Evolutionary conservation across 306 rosid species (phyloP).

Genomic region (Lagenaria siceraria): DNA sequence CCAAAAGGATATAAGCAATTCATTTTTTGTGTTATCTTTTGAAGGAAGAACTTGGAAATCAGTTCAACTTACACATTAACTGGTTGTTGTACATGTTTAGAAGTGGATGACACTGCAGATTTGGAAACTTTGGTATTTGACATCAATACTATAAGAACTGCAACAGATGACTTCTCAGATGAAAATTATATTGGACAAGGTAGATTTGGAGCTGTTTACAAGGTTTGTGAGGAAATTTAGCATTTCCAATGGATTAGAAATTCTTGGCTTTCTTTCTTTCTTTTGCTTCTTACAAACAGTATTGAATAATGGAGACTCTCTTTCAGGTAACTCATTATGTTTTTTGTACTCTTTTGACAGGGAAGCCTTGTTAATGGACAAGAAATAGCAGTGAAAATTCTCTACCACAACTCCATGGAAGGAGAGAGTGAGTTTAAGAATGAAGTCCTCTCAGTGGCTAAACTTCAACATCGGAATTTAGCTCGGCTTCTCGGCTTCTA

Average conservation of each 20-base stretch:
- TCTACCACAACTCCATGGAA: not conserved
- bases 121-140: not conserved
- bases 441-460: slow-evolving; percentile 6
- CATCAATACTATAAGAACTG: slow-evolving; percentile 15
- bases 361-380: slow-evolving; percentile 4
- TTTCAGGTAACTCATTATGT: not conserved
- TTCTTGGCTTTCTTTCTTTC: not conserved
- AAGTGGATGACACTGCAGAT: not conserved
- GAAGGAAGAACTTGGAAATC: not conserved
- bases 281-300: not conserved
- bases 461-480: slow-evolving; percentile 15
- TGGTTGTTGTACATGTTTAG: not conserved
- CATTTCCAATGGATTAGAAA: not conserved
- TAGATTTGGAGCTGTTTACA: slow-evolving; percentile 35
- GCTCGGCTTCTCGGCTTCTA: slow-evolving; percentile 14
- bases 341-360: not conserved
- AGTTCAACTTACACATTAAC: not conserved
- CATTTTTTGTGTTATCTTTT: not conserved
- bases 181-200: slow-evolving; percentile 32
- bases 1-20: not conserved
- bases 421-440: slow-evolving; percentile 13
- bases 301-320: not conserved
- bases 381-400: slow-evolving; percentile 15
- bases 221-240: slow-evolving; percentile 9
- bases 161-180: slow-evolving; percentile 28